A percentile compares a stretch with the other conserved stretches of the same genome.
phyloP scores from a whole-genome alignment of 2,329 filamentous ascomycete genomes.

The Knufia fluminis region DNA sequence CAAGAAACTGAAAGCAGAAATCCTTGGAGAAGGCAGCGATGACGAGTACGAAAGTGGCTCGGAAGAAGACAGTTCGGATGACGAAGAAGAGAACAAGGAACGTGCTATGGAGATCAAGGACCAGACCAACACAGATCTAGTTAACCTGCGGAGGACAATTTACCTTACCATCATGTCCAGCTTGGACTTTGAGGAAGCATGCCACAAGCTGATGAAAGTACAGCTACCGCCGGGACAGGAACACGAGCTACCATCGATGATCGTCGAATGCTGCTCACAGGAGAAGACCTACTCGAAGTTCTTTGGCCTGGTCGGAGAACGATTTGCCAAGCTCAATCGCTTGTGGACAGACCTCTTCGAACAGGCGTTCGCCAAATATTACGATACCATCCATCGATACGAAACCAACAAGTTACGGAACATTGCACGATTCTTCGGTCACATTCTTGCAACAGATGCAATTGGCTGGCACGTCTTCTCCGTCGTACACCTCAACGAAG shows the following conservation, averaged over 20 bases:
- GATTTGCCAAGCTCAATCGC: slow-evolving; percentile 91
- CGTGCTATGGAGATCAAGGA: slow-evolving; percentile 93
- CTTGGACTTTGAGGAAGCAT: slow-evolving; percentile 90
- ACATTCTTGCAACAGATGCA: slow-evolving; percentile 77
- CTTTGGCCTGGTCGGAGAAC: slow-evolving; percentile 86
- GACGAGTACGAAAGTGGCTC: slow-evolving; percentile 51
- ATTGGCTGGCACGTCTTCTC: slow-evolving; percentile 87
- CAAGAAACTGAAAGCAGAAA: slow-evolving; percentile 81
- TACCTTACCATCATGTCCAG: slow-evolving; percentile 97
- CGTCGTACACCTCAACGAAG: slow-evolving; percentile 81
- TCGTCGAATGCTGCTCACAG: slow-evolving; percentile 93
- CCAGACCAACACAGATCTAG: slow-evolving; percentile 89
- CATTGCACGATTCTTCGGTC: slow-evolving; percentile 88
- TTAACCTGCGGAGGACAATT: slow-evolving; percentile 86
- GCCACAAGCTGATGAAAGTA: slow-evolving; percentile 94
- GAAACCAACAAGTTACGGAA: slow-evolving; percentile 93
- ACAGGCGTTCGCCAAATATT: slow-evolving; percentile 81
- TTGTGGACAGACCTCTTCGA: slow-evolving; percentile 93
- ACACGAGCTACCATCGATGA: slow-evolving; percentile 86
- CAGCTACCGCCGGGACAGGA: slow-evolving; percentile 80
- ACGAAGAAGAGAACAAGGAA: slow-evolving; percentile 67
- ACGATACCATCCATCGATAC: slow-evolving; percentile 93
- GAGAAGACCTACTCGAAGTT: slow-evolving; percentile 97
- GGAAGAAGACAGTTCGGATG: slow-evolving; percentile 51
- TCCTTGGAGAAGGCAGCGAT: slow-evolving; percentile 85